These are phyloP conservation scores for Xylaria flabelliformis DNA, from an alignment of 495 filamentous ascomycete genomes.

Conservation along the genomic window DNA sequence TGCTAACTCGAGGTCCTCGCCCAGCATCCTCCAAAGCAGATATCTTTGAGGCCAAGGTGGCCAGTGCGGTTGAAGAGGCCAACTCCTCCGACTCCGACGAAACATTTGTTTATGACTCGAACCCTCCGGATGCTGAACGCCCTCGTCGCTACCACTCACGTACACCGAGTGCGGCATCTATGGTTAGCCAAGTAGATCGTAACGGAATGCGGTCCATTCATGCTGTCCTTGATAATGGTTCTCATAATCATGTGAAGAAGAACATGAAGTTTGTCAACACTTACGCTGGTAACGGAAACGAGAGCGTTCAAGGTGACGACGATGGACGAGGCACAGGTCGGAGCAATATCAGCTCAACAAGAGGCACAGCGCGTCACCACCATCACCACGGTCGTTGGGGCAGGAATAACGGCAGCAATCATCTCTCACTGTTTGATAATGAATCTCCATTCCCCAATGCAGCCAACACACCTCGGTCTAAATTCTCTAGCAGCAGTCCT, in stretches of 20 bases:
- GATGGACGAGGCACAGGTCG: conserved; percentile 66
- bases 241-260: conserved; percentile 78
- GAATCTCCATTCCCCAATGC: conserved; percentile 70
- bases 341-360: conserved; percentile 66
- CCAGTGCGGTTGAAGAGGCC: conserved; percentile 88
- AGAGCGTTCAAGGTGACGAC: conserved; percentile 65
- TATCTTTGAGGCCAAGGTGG: conserved; percentile 96
- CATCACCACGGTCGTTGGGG: conserved; percentile 68
- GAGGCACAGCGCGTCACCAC: conserved; percentile 73
- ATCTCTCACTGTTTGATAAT: conserved; percentile 75
- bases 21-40: conserved; percentile 94
- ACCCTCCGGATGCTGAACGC: conserved; percentile 86
- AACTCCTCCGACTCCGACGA: conserved; percentile 97
- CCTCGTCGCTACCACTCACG: conserved; percentile 87
- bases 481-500: conserved; percentile 47
- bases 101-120: conserved; percentile 99
- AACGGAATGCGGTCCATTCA: conserved; percentile 65
- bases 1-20: conserved; percentile 58
- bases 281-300: conserved; percentile 64
- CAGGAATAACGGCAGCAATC: conserved; percentile 66
- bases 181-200: conserved; percentile 80
- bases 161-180: conserved; percentile 93
- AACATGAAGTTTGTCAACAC: conserved; percentile 99
- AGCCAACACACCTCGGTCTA: conserved; percentile 44
- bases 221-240: conserved; percentile 64